Evolutionary conservation across 768 basidiomycete species (phyloP).

Genomic region (Boletus rufocinnamomeus): DNA sequence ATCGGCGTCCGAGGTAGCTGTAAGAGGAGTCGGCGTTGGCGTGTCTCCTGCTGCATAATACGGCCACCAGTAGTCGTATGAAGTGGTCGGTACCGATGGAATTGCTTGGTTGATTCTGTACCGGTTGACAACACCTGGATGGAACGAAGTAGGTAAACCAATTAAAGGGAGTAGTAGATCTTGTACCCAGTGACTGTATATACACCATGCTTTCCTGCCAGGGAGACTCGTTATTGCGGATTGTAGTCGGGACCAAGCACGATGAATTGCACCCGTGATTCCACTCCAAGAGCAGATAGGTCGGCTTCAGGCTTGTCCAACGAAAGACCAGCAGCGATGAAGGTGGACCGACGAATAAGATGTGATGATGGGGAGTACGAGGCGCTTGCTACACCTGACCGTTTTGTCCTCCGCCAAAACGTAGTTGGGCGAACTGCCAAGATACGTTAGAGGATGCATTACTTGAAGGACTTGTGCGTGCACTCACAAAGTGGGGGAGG

Average conservation of each 20-base stretch:
- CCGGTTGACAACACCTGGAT: conserved; percentile 9
- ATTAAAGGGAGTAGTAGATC: conserved; percentile 2
- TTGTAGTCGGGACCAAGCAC: conserved; percentile 41
- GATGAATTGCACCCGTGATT: conserved; percentile 51
- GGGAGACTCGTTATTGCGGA: conserved; percentile 18
- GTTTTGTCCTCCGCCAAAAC: conserved; percentile 74
- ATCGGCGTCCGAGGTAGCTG: conserved; percentile 1
- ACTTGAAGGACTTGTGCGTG: not conserved
- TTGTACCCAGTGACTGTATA: conserved; percentile 21
- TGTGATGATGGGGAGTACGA: conserved; percentile 74
- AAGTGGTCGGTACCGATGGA: conserved; percentile 17
- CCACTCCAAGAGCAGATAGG: conserved; percentile 62
- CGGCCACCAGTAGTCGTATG: conserved; percentile 42
- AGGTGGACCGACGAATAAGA: conserved; percentile 75
- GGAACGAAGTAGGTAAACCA: conserved; percentile 2
- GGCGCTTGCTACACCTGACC: conserved; percentile 69
- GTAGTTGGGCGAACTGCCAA: conserved; percentile 75
- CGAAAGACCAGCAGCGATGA: conserved; percentile 73
- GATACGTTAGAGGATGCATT: not conserved
- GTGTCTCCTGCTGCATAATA: conserved; percentile 35
- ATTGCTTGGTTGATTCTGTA: conserved; percentile 22
- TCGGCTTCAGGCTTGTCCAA: conserved; percentile 63
- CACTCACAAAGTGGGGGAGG: conserved; percentile 66
- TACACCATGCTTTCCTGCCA: conserved; percentile 17
- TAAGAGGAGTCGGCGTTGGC: conserved; percentile 13